Evolutionary conservation across 345 rosid species (phyloP), one percentile per base, ranked within the genome.

Genomic region (Durio zibethinus): DNA sequence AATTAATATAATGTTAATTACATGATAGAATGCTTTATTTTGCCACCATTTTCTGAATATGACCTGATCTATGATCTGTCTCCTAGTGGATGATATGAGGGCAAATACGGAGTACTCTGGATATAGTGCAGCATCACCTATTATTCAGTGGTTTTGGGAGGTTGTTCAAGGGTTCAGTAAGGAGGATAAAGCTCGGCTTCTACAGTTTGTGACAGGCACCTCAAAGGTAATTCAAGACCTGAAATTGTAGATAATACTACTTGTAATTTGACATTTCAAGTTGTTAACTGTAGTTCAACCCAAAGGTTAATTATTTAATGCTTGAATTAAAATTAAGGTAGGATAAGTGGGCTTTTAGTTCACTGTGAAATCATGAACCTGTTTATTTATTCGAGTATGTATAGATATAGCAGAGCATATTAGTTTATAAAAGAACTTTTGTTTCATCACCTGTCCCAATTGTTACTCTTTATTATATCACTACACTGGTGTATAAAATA

Each of bases 101-200:
- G 92, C 87, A 54, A 95, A 93, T 80, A 90, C 99, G 0, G 97
- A 93, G 88, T 95, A 93, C 76, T 92, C 98, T 14, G 99, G 98
- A 20, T 93, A 93, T 78, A 95, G 94, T 82, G 88, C 92, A 74
- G 98, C 91, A 75, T 93, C 98, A 68, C 93, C 93, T n/a, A 86
- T 89, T 73, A 91, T 93, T 76, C 99, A 92, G 79, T 95, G 99
- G 99, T 95, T 95, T 86, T 95, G 98, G 99, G 99, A 95, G 85
- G 98, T 90, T 69, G 99, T 85, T 83, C 97, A 93, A 76, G 96
- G 89, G 77, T 90, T 95, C 82, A 95, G 97, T 88, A 92, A 95
- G 89, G 99, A 95, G 82, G 99, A 93, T 80, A 92, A 90, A 83
- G 99, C 97, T 67, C 93, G 98, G 35, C 92, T 95, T 77, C 87